Conservation (phyloP, 208 protist species). For the Crithidia fasciculata region DNA sequence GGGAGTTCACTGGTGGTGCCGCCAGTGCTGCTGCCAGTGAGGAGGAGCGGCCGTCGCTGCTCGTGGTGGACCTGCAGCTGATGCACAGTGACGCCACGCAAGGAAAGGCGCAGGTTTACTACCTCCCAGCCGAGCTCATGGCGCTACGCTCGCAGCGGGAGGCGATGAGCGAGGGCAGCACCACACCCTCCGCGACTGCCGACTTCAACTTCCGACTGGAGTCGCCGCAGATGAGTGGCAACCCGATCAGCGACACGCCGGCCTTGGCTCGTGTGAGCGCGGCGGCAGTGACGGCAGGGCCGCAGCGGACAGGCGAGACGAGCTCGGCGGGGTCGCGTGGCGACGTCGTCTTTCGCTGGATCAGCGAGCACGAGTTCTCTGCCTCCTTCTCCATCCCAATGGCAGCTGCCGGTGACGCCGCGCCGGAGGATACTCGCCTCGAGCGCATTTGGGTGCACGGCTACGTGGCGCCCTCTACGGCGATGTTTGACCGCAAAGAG, state of each 20-base stretch:
- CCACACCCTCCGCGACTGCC: conserved; percentile 27
- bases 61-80: conserved; percentile 62
- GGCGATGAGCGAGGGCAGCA: conserved; percentile 43
- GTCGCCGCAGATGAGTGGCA: conserved; percentile 18
- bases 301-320: background rate
- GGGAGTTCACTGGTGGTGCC: background rate
- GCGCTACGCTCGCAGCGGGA: conserved; percentile 43
- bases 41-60: conserved; percentile 56
- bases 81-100: conserved; percentile 40
- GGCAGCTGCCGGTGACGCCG: background rate
- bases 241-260: conserved; percentile 47
- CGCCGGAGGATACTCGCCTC: background rate
- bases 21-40: background rate
- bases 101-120: conserved; percentile 49
- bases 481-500: conserved; percentile 38
- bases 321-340: conserved; percentile 20
- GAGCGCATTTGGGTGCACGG: conserved; percentile 75
- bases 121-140: conserved; percentile 43
- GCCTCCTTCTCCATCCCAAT: conserved; percentile 32
- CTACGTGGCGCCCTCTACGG: conserved; percentile 49
- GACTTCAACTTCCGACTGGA: conserved; percentile 51
- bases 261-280: conserved; percentile 36
- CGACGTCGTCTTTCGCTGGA: conserved; percentile 49
- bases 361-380: conserved; percentile 81
- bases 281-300: conserved; percentile 12